A percentile compares a stretch with the other conserved stretches of the same genome.
Evolutionary conservation across 73 alveolate genomes (phyloP).

Genomic region (Paramecium caudatum): DNA sequence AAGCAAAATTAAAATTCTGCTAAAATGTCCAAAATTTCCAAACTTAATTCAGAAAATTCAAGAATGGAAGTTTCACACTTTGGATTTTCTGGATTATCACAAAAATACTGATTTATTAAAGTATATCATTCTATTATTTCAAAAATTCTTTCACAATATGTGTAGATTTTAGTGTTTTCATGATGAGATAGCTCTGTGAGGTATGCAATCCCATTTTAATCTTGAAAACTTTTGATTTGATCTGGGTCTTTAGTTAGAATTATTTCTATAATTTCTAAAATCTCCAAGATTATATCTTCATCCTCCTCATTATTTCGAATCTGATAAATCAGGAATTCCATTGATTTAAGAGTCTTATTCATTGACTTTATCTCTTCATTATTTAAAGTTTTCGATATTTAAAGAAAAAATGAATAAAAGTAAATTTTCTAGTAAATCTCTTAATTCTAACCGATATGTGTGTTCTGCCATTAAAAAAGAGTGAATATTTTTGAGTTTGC

Average conservation of each 20-base stretch:
- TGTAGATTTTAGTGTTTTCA: background rate
- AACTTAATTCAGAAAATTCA: background rate
- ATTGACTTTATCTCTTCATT: background rate
- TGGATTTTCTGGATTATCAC: slow-evolving; percentile 14
- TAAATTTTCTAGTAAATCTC: background rate
- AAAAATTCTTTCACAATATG: background rate
- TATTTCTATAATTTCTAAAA: background rate
- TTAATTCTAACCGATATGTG: background rate
- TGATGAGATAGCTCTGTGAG: slow-evolving; percentile 11
- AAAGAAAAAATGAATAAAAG: background rate
- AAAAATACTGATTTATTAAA: slow-evolving; percentile 43
- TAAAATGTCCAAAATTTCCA: background rate
- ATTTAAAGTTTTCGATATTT: background rate
- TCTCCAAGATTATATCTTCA: background rate
- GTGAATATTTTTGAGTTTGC: background rate
- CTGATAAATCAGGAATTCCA: background rate
- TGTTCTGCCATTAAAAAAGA: background rate
- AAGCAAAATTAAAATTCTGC: background rate
- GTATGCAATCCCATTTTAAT: background rate
- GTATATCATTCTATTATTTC: slow-evolving; percentile 6
- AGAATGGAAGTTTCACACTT: slow-evolving; percentile 17
- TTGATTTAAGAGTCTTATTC: background rate
- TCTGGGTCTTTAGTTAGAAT: background rate
- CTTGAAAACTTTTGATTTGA: background rate
- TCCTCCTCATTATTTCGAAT: background rate